Evolutionary conservation across 495 filamentous ascomycete genomes (phyloP).

Genomic region (Hamigera avellanea): DNA sequence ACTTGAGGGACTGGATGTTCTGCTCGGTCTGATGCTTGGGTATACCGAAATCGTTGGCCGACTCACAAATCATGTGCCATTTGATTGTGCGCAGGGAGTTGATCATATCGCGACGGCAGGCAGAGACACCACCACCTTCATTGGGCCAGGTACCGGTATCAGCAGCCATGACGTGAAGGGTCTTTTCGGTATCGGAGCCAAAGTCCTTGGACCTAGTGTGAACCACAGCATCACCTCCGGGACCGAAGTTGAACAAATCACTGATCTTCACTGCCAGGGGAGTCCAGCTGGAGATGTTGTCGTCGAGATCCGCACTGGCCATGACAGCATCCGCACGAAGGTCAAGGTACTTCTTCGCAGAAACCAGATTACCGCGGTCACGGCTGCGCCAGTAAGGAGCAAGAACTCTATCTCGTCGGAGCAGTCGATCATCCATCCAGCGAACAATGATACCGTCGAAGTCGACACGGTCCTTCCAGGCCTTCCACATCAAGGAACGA

Average conservation of each 20-base stretch:
- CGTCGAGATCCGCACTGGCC: constrained; percentile 49
- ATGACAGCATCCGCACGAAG: constrained; percentile 45
- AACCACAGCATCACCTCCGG: constrained; percentile 44
- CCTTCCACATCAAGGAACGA: constrained; percentile 51
- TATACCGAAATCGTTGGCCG: constrained; percentile 53
- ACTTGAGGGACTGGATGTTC: constrained; percentile 52
- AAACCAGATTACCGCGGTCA: constrained; percentile 39
- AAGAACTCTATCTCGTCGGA: constrained; percentile 44
- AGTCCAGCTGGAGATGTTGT: constrained; percentile 46
- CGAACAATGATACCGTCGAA: constrained; percentile 51
- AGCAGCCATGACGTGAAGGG: constrained; percentile 49
- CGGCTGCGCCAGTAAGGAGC: constrained; percentile 46
- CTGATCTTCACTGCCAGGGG: constrained; percentile 50
- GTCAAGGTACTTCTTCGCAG: constrained; percentile 45
- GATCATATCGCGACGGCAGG: constrained; percentile 57
- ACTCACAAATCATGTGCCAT: constrained; percentile 57
- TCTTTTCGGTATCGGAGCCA: constrained; percentile 38
- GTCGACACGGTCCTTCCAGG: constrained; percentile 47
- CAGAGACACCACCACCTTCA: constrained; percentile 54
- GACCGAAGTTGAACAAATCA: constrained; percentile 53
- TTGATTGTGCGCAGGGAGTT: constrained; percentile 49
- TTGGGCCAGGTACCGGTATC: constrained; percentile 59
- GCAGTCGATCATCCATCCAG: constrained; percentile 51
- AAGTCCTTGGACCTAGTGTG: constrained; percentile 31
- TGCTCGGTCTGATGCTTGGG: constrained; percentile 56